Percentiles rank a stretch among this genome's conserved stretches.
Evolutionary conservation across 805 yeast genomes (phyloP).

Genomic region (Candida boidinii): DNA sequence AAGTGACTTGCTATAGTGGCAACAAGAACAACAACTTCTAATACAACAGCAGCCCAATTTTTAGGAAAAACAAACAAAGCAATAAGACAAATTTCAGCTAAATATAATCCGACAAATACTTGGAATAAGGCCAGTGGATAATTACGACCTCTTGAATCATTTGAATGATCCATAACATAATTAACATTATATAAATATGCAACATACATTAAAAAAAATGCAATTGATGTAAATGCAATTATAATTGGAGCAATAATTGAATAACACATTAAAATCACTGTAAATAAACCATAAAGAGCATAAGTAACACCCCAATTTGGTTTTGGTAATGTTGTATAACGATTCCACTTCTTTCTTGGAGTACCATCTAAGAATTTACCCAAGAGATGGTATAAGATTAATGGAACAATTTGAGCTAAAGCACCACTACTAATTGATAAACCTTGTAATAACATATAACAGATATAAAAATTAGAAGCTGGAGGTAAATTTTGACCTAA

Average conservation of each 20-base stretch:
- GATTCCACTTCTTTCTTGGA: constrained; percentile 87
- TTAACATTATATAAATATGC: constrained; percentile 57
- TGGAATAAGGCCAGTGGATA: constrained; percentile 69
- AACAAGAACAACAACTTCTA: constrained; percentile 54
- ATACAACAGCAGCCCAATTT: constrained; percentile 69
- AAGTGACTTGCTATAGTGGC: constrained; percentile 53
- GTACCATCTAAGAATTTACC: constrained; percentile 72
- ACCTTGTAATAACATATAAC: constrained; percentile 77
- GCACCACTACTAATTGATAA: constrained; percentile 69
- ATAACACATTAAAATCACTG: constrained; percentile 66
- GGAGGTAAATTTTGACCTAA: constrained; percentile 76
- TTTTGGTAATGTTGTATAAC: constrained; percentile 53
- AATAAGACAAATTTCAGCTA: constrained; percentile 60
- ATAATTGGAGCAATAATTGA: constrained; percentile 73
- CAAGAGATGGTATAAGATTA: constrained; percentile 63
- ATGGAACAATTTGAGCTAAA: constrained; percentile 64
- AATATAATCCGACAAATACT: constrained; percentile 60
- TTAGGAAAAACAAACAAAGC: constrained; percentile 72
- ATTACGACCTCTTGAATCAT: constrained; percentile 63
- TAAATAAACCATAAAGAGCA: constrained; percentile 69
- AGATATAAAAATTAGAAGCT: constrained; percentile 84
- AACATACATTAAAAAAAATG: constrained; percentile 47
- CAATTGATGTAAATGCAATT: constrained; percentile 55
- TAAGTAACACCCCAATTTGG: constrained; percentile 79
- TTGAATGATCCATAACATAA: constrained; percentile 52